Evolutionary conservation across 202 grass and related monocot genomes (phyloP).

Genomic region (Carex arenaria): DNA sequence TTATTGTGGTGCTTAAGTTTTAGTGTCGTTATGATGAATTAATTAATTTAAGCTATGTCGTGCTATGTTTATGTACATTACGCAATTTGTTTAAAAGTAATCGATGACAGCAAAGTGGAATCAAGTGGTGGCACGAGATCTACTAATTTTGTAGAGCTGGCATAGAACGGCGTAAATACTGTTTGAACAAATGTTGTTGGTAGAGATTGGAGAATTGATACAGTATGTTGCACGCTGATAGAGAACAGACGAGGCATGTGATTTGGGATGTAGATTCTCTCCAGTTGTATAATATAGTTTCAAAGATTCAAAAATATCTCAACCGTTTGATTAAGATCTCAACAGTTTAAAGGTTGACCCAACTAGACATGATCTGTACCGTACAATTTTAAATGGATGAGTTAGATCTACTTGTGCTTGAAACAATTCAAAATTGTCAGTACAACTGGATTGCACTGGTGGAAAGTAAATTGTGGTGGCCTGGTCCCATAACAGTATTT

Average conservation of each 20-base stretch:
- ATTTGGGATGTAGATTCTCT: background rate
- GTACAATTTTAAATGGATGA: conserved; percentile 2
- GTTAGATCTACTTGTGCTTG: background rate
- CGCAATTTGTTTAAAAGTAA: background rate
- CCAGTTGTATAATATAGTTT: background rate
- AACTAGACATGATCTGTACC: background rate
- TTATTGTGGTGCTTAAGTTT: background rate
- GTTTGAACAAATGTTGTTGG: conserved; percentile 5
- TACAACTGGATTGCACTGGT: background rate
- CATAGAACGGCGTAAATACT: background rate
- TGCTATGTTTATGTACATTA: background rate
- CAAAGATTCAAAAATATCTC: background rate
- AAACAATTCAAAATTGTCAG: background rate
- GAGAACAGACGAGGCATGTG: background rate
- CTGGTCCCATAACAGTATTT: background rate
- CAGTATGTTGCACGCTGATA: no score
- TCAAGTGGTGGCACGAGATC: background rate
- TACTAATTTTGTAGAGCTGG: background rate
- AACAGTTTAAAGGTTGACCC: background rate
- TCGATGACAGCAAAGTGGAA: background rate
- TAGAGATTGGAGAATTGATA: background rate
- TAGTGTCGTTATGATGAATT: background rate
- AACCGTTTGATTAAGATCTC: background rate
- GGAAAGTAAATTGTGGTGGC: background rate
- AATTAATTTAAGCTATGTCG: background rate